Conservation (phyloP, 495 filamentous ascomycete species). For the Chaetomidium leptoderma region DNA sequence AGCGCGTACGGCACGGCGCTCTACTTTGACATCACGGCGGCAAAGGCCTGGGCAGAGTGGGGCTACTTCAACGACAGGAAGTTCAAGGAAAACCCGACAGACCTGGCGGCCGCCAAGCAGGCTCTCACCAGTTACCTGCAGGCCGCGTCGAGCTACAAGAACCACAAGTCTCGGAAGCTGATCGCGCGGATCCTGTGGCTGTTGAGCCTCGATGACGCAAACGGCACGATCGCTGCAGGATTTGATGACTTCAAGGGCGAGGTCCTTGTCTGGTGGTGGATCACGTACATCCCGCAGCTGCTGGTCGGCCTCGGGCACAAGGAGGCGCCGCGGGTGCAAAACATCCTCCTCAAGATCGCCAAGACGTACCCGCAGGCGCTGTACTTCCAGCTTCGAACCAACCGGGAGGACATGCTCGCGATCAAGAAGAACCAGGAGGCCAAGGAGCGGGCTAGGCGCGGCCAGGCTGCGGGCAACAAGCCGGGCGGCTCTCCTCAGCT, state of each 20-base stretch:
- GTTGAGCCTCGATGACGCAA: constrained; percentile 85
- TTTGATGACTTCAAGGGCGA: constrained; percentile 96
- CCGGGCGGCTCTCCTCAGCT: constrained; percentile 40
- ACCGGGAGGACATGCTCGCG: constrained; percentile 84
- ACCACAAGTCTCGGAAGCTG: constrained; percentile 89
- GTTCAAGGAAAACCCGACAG: constrained; percentile 81
- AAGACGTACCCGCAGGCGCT: constrained; percentile 91
- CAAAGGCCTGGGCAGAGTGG: constrained; percentile 99
- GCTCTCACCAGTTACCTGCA: constrained; percentile 95
- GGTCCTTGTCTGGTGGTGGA: constrained; percentile 98
- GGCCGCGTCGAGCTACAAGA: constrained; percentile 93
- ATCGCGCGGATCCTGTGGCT: constrained; percentile 96
- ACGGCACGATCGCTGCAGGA: constrained; percentile 69
- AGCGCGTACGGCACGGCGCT: constrained; percentile 90
- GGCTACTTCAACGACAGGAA: constrained; percentile 94
- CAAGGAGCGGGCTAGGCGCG: constrained; percentile 50
- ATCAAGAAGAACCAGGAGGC: constrained; percentile 85
- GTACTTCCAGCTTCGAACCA: constrained; percentile 90
- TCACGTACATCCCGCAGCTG: constrained; percentile 95
- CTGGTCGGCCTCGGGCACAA: constrained; percentile 82
- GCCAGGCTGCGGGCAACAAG: constrained; percentile 26
- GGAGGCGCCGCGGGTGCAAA: constrained; percentile 79
- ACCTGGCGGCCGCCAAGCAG: constrained; percentile 76
- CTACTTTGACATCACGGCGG: constrained; percentile 88
- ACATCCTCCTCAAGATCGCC: constrained; percentile 84